A percentile compares a stretch with the other conserved stretches of the same genome.
phyloP scores from a whole-genome alignment of 129 eudicot genomes.

The Pulicaria dysenterica region DNA sequence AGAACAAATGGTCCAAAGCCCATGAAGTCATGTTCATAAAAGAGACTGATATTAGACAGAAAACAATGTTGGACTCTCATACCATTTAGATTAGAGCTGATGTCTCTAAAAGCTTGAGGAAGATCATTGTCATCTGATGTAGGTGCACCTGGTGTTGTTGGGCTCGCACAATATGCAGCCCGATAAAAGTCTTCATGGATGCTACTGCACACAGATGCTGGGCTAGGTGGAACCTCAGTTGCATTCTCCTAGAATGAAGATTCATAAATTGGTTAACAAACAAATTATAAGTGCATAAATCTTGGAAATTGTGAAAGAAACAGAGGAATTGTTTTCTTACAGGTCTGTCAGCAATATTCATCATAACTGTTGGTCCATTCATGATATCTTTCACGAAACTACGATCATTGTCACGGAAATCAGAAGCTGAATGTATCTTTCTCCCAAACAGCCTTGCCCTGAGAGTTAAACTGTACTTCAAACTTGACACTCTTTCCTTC shows the following conservation, averaged over 20 bases:
- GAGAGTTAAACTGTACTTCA: constrained; percentile 62
- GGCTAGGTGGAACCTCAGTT: constrained; percentile 99
- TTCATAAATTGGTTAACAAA: constrained; percentile 4
- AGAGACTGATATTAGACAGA: neutral
- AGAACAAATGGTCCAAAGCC: too few relatives aligned
- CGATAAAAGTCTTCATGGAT: constrained; percentile 73
- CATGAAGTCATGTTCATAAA: neutral
- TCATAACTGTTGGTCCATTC: constrained; percentile 59
- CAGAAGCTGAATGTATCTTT: constrained; percentile 62
- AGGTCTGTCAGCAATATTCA: constrained; percentile 50
- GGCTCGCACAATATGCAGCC: constrained; percentile 63
- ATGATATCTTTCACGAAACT: constrained; percentile 51
- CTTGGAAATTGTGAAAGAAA: neutral
- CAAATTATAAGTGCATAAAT: neutral
- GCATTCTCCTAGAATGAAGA: constrained; percentile 63
- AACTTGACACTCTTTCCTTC: constrained; percentile 70
- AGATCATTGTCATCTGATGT: constrained; percentile 57
- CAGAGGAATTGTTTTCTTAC: constrained; percentile 45
- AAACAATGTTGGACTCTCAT: constrained; percentile 18
- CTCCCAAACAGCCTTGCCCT: constrained; percentile 67
- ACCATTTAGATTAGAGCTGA: constrained; percentile 81
- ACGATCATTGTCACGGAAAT: constrained; percentile 39
- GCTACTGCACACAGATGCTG: constrained; percentile 94
- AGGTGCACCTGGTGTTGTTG: constrained; percentile 61
- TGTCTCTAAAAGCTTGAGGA: constrained; percentile 75